These are phyloP conservation scores for Penicillium steckii DNA, from an alignment of 495 filamentous ascomycete species.

Conservation along the genomic window DNA sequence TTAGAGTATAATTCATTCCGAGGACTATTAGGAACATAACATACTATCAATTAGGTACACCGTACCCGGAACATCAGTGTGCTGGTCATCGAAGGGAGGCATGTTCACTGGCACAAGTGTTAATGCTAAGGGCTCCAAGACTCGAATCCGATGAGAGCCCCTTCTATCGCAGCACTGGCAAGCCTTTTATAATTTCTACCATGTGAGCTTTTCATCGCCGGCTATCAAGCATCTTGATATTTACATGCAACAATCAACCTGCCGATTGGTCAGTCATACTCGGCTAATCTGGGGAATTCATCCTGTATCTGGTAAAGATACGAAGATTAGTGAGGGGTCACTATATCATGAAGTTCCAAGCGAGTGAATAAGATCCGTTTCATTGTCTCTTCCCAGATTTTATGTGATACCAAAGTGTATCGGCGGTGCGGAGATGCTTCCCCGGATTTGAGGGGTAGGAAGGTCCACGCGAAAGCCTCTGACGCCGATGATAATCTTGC, in stretches of 20 bases:
- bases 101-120: conserved; percentile 14
- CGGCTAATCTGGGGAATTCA: conserved; percentile 3
- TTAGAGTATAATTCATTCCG: not conserved
- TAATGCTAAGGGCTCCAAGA: too few species aligned
- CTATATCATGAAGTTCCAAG: conserved; percentile 18
- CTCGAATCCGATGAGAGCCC: too few species aligned
- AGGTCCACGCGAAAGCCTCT: conserved; percentile 25
- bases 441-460: conserved; percentile 19
- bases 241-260: not conserved
- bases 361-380: conserved; percentile 1
- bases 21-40: too few species aligned
- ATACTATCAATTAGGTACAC: conserved; percentile 30
- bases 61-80: conserved; percentile 32
- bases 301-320: conserved; percentile 1
- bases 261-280: conserved; percentile 12
- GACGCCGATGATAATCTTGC: not conserved
- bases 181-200: too few species aligned
- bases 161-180: too few species aligned
- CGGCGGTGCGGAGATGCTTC: conserved; percentile 19
- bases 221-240: not conserved
- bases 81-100: conserved; percentile 17
- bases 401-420: not conserved
- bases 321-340: not conserved
- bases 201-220: not conserved
- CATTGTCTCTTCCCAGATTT: not conserved